Evolutionary conservation across 768 basidiomycete species (phyloP), one percentile per base, ranked within the genome.

Genomic region (Pleurotus giganteus): DNA sequence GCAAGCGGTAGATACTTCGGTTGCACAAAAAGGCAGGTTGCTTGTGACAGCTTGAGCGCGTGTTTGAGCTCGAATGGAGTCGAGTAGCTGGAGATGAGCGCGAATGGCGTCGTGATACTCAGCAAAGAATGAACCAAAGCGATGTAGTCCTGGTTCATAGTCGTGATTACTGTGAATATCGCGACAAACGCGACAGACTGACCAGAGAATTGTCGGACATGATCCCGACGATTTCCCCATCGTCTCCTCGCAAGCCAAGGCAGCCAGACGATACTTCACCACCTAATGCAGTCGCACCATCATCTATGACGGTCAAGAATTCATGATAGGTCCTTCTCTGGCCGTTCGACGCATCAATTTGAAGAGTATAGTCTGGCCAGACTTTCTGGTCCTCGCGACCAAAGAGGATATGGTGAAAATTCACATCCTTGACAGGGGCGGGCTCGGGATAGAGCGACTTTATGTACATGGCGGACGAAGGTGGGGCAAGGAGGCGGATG

Each of bases 131-230:
- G 78, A 7, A 82, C 57, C 13, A 86, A 61, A 6, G 77, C 69
- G 5, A 78, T 63, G 59, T 74, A 85, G n/a, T 87, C 83, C 86
- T 86, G 47, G 9, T 19, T 28, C 6, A 52, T 23, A 31, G n/a
- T 13, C 28, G 32, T 24, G 27, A 37, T 21, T 26, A 32, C 15
- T 47, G 41, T 28, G 24, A 39, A n/a, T 31, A 26, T 11, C 26
- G 19, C 34, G 49, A 6, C 2, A 27, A 43, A 13, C 4, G 12
- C 6, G 34, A 17, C 42, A 28, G 8, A 66, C 82, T 58, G 67
- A 88, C 89, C 65, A 84, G 63, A 31, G 79, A 84, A 63, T 91
- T 91, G 43, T 85, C 78, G 66, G 81, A 82, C 63, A 89, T 77
- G 13, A 91, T 80, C 4, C 86, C 89, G 17, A 89, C 74, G 21